These are phyloP conservation scores for Domatiomyces catenatus DNA, from an alignment of 2,329 filamentous ascomycete genomes.

Conservation along the genomic window DNA sequence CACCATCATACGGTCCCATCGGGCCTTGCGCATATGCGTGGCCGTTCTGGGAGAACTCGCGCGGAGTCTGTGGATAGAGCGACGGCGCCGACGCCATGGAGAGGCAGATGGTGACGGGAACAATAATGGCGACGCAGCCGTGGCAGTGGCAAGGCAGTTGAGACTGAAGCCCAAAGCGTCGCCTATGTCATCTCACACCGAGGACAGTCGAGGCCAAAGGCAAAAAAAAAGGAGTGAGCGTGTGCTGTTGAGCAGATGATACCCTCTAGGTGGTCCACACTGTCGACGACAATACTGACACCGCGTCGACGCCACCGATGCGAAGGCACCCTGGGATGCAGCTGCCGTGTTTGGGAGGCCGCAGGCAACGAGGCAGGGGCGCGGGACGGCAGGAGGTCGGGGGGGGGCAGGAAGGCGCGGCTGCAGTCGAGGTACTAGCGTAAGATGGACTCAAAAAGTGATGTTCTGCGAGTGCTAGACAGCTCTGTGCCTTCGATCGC, in stretches of 20 bases:
- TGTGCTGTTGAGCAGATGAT: too few relatives aligned
- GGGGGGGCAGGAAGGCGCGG: not conserved
- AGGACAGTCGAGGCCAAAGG: not conserved
- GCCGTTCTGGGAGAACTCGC: slow-evolving; percentile 15
- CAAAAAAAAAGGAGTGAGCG: not conserved
- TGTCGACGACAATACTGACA: not conserved
- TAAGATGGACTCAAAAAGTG: not conserved
- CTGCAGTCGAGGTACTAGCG: not conserved
- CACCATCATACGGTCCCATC: slow-evolving; percentile 28
- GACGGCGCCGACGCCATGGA: not conserved
- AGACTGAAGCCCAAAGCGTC: not conserved
- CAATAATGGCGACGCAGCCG: not conserved
- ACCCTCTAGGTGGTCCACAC: not conserved
- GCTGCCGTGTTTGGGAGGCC: not conserved
- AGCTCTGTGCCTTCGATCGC: not conserved
- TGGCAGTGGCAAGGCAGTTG: not conserved
- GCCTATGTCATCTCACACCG: not conserved
- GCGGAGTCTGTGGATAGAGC: slow-evolving; percentile 15
- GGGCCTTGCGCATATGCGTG: slow-evolving; percentile 25
- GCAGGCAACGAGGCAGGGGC: not conserved
- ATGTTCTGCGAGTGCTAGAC: not conserved
- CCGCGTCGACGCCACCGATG: not conserved
- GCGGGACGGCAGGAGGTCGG: too few relatives aligned
- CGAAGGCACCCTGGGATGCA: too few relatives aligned
- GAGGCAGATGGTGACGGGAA: not conserved